Evolutionary conservation across 148 eudicot genomes (phyloP), one percentile per base, ranked within the genome.

Genomic region (Nepenthes mirabilis): DNA sequence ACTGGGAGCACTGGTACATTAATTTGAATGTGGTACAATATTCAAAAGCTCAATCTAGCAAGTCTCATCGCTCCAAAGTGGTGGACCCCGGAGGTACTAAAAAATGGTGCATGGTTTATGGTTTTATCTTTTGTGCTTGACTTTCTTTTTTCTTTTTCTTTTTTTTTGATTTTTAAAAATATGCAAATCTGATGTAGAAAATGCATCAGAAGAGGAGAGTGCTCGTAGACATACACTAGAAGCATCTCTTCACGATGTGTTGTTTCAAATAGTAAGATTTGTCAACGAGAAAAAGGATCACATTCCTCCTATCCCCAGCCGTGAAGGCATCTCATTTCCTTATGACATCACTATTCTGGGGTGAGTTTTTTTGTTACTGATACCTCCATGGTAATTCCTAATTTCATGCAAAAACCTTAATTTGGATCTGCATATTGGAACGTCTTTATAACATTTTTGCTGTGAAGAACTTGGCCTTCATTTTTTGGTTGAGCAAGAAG

Each of bases 221-320:
- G 78, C 77, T 60, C 76, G 88, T 11, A 80, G 95, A 67, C 79
- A 80, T 65, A 81, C 86, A 48, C 78, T 86, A 9, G 98, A 93
- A 76, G 65, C 78, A 63, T 83, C 98, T 6, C 91, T 93, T 36
- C 88, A 83, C 23, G 98, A 93, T 62, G 91, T 88, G 71, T 74
- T 93, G 59, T 93, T 93, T 73, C 98, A 93, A 76, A 93, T 93
- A 54, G 83, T 93, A 62, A 88, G 75, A 69, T 88, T 85, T 70
- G 96, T 88, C 43, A 93, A 93, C 74, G 95, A 88, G 72, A 88
- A 88, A 64, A 88, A 86, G 79, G 98, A 93, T 73, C 98, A 93
- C 59, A 79, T 93, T 65, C 98, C 98, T 56, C 72, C 91, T 48
- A 79, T 93, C 58, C 95, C 95, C 2, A 82, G 79, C 49, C 82